Base-by-base conservation (phyloP, 129 eudicot species). In the Tagetes patula region DNA sequence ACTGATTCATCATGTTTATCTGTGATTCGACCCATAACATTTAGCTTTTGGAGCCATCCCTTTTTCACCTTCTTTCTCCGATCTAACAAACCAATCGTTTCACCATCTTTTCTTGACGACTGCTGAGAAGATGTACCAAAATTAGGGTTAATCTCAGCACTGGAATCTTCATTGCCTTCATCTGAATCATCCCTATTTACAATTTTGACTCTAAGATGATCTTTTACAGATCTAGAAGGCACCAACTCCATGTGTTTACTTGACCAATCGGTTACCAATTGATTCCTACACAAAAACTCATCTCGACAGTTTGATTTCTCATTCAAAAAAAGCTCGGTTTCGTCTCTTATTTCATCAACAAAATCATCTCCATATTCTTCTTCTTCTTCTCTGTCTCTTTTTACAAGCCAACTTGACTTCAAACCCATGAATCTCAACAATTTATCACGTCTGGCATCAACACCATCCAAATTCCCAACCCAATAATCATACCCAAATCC, bases 361-460 rank as follows among this genome's bases (percentile, higher is more conserved):
- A 60, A 63, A 33, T 3, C 54, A 74, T 81, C 76, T 14, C 67
- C 80, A 27, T 33, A 30, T 34, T 85, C 94, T 38, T 77, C 27
- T 20, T 77, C 27, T 20, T 20, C 81, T 59, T 68, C 72, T 42
- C 75, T 86, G 5, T 71, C 80, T 45, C 79, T 81, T 48, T 73
- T 20, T 34, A 50, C 80, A 69, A 72, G 75, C 85, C 76, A 74
- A 40, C 78, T 84, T 37, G 82, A 68, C 61, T 45, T 71, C 54
- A 87, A 81, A 61, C 90, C 95, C 89, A 90, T 85, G 82, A 81
- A 80, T 73, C 72, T 84, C 72, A 87, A 61, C 36, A 89, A 83
- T 62, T 63, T 86, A 58, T 45, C 77, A 6, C 98, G 96, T 1
- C 98, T 81, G 65, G 81, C 80, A 20, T 72, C 80, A 10, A 84